Percentiles rank a stretch among this genome's conserved stretches.
phyloP scores from a whole-genome alignment of 2,329 filamentous ascomycete genomes.

The Pseudogymnoascus sp. region DNA sequence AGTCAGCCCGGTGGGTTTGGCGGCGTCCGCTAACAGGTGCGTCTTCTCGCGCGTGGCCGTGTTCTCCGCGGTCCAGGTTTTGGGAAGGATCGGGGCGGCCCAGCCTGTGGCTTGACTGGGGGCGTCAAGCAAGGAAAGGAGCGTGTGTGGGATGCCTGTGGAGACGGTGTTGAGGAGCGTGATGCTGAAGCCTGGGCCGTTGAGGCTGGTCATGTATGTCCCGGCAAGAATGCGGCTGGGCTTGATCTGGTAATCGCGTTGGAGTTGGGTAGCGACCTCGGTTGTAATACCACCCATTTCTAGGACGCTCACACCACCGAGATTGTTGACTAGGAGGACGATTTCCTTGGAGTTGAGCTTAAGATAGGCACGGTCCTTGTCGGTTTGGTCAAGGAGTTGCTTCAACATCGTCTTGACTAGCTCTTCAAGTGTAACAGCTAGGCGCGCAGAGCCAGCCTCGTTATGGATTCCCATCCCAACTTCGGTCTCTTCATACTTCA shows the following conservation, averaged over 20 bases:
- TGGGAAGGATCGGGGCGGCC: slow-evolving; percentile 50
- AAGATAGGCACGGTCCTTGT: slow-evolving; percentile 57
- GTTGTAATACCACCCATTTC: slow-evolving; percentile 61
- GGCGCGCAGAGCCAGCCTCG: slow-evolving; percentile 47
- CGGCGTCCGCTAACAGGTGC: slow-evolving; percentile 25
- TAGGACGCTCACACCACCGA: slow-evolving; percentile 60
- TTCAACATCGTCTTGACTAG: slow-evolving; percentile 55
- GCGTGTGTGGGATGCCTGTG: slow-evolving; percentile 38
- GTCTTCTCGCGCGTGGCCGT: slow-evolving; percentile 27
- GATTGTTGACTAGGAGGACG: slow-evolving; percentile 61
- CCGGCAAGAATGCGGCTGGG: slow-evolving; percentile 56
- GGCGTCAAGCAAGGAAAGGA: slow-evolving; percentile 61
- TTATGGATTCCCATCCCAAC: slow-evolving; percentile 70
- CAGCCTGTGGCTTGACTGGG: slow-evolving; percentile 62
- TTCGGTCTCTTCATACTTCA: slow-evolving; percentile 53
- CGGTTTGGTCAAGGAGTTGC: slow-evolving; percentile 54
- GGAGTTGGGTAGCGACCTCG: slow-evolving; percentile 57
- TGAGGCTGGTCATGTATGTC: slow-evolving; percentile 66
- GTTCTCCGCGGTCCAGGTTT: slow-evolving; percentile 50
- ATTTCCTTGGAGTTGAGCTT: slow-evolving; percentile 52
- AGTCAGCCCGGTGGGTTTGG: slow-evolving; percentile 28
- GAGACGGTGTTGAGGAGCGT: slow-evolving; percentile 57
- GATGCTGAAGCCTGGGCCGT: slow-evolving; percentile 65
- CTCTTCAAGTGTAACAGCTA: slow-evolving; percentile 41
- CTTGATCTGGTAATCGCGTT: slow-evolving; percentile 50